Evolutionary conservation across 768 basidiomycete species (phyloP), one percentile per base, ranked within the genome.

Genomic region (Pisolithus albus): DNA sequence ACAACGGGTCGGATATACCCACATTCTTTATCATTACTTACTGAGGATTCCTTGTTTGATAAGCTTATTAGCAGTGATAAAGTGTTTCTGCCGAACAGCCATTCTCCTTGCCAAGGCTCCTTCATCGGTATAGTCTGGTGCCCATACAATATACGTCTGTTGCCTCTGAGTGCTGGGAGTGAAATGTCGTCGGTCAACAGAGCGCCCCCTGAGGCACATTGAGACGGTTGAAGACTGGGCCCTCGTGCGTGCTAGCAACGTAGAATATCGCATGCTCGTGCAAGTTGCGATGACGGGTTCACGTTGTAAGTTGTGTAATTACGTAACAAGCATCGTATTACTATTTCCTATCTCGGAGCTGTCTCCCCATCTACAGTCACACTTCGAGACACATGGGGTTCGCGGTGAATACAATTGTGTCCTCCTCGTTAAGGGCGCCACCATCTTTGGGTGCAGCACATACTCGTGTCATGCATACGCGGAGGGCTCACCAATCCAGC

Each of bases 41-140:
- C 82, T 79, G 54, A 83, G 67, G 41, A 77, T 56, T 0, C 81
- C 81, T 6, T 64, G 65, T 38, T 64, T 61, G 54, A 76, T 70
- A 11, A 64, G 59, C 21, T 65, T 63, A 49, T 74, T 72, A 11
- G 78, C 78, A 13, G 53, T 67, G 38, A 69, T 72, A 7, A 84
- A 62, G 62, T 88, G 86, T 37, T 64, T 57, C 4, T 69, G 56
- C 34, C 86, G 72, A 5, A 86, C 80, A 2, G 75, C 71, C 54
- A 84, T 67, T 30, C 86, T 74, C n/a, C 76, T 74, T 19, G 72
- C 72, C 40, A 80, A 74, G 3, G 80, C 77, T 3, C 75, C 83
- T 46, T 74, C 72, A 49, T 83, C 81, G 11, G 77, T 77, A 58
- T 74, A 77, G 61, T 88, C 86, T 2, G 84, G 84, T 2, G 84